A percentile compares a stretch with the other conserved stretches of the same genome.
phyloP scores from a whole-genome alignment of 2,329 filamentous ascomycete species.

The Scedosporium dehoogii region DNA sequence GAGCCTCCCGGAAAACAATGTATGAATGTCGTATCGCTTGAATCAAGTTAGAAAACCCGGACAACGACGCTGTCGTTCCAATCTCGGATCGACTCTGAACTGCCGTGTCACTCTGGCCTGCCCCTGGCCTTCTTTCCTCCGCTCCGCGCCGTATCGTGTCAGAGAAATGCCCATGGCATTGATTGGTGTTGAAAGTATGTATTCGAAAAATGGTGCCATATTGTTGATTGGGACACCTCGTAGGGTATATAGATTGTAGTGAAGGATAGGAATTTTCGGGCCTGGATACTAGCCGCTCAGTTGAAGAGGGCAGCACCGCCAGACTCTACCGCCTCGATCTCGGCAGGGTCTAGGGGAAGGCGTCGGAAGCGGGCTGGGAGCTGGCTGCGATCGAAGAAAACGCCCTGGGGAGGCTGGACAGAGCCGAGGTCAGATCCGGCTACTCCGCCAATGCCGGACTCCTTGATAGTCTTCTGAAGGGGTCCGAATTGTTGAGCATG shows the following conservation, averaged over 20 bases:
- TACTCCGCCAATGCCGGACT: constrained; percentile 41
- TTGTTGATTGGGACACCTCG: background rate
- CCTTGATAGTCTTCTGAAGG: constrained; percentile 47
- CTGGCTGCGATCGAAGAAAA: constrained; percentile 83
- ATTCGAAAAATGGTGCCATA: background rate
- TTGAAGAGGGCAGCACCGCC: constrained; percentile 61
- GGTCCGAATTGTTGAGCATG: constrained; percentile 71
- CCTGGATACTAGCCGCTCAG: constrained; percentile 19
- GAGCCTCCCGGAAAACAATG: background rate
- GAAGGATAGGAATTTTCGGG: background rate
- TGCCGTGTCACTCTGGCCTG: background rate
- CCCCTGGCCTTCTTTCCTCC: background rate
- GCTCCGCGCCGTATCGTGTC: background rate
- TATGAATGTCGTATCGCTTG: background rate
- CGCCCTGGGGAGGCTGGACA: constrained; percentile 58
- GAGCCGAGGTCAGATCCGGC: constrained; percentile 64
- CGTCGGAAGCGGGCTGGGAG: constrained; percentile 77
- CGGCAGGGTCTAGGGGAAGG: constrained; percentile 60
- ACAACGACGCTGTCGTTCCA: background rate
- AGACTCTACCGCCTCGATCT: constrained; percentile 94
- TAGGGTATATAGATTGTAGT: background rate
- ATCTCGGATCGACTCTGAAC: background rate
- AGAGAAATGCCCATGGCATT: background rate
- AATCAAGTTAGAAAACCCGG: background rate
- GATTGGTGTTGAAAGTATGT: background rate